Base-by-base conservation (phyloP, 208 protist species). In the Trypanosoma platydactyli region DNA sequence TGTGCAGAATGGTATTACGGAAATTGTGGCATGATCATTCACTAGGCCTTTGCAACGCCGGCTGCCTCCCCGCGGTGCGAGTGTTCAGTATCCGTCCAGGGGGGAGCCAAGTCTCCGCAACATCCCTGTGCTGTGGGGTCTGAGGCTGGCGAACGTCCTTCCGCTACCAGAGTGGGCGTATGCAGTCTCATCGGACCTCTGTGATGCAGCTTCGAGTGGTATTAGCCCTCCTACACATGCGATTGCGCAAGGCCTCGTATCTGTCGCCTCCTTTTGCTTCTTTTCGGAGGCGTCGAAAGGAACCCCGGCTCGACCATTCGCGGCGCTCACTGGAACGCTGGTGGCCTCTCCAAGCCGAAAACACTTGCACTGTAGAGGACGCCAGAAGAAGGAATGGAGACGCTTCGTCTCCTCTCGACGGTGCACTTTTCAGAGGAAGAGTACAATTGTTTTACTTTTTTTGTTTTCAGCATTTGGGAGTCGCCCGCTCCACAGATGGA, bases 81-180 rank as follows among this genome's bases (percentile, higher is more conserved):
- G 9, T 40, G 25, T 69, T 30, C 24, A 50, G 51, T 44, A 16
- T 41, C 51, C 40, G 51, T 60, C 64, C 44, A 51, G 52, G 51
- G 45, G 51, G 64, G 60, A 61, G 64, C 48, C 51, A 38, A 62
- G 44, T 44, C 50, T 50, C 52, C 42, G 48, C 46, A 55, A 9
- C 38, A 30, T 40, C 22, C 48, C 52, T 35, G 48, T 12, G 41
- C 16, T 0, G 12, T 13, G 15, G 30, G 16, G 27, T 54, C 3
- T 5, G 46, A 45, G 60, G 40, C 22, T 13, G 51, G 3, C 48
- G 50, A 25, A 16, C 15, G 64, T 33, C 52, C 48, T 4, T 20
- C 29, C 50, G 51, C 64, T 6, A 61, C 64, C 64, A 69, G 64
- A 69, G 64, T n/a, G 29, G 50, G 42, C 35, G 64, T 45, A 61